Conservation (phyloP, 2,329 filamentous ascomycete species). For the Tolypocladium tropicale region DNA sequence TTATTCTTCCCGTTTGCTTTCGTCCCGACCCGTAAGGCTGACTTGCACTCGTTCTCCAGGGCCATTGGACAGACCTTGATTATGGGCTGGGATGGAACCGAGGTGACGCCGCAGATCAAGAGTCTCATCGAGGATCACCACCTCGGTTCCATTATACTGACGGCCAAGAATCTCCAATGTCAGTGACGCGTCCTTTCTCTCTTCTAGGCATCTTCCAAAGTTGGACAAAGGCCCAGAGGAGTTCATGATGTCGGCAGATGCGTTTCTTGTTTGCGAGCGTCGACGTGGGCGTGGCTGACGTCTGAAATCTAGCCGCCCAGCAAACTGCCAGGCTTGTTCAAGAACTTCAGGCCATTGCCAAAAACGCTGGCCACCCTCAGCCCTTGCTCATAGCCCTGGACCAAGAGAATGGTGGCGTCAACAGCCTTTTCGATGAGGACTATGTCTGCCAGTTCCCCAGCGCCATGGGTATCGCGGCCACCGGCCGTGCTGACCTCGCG, state of each 20-base stretch:
- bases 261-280: background rate
- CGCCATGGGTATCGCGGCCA: conserved; percentile 93
- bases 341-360: conserved; percentile 86
- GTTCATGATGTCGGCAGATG: background rate
- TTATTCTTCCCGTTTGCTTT: conserved; percentile 3
- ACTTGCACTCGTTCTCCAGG: conserved; percentile 27
- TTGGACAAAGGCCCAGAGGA: background rate
- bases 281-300: conserved; percentile 4
- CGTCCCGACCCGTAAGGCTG: conserved; percentile 7
- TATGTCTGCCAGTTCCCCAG: conserved; percentile 95
- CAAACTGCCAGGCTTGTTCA: conserved; percentile 81
- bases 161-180: conserved; percentile 82
- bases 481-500: conserved; percentile 72
- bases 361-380: conserved; percentile 79
- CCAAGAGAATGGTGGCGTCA: conserved; percentile 96
- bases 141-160: conserved; percentile 77
- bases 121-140: conserved; percentile 75
- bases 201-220: background rate
- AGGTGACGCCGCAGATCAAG: conserved; percentile 73
- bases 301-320: conserved; percentile 62
- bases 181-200: conserved; percentile 16
- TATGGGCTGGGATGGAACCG: conserved; percentile 79
- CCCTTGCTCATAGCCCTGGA: conserved; percentile 86
- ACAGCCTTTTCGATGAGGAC: conserved; percentile 90
- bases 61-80: conserved; percentile 68